Conservation (phyloP, 129 eudicot genomes). For the Artemisia tridentata region DNA sequence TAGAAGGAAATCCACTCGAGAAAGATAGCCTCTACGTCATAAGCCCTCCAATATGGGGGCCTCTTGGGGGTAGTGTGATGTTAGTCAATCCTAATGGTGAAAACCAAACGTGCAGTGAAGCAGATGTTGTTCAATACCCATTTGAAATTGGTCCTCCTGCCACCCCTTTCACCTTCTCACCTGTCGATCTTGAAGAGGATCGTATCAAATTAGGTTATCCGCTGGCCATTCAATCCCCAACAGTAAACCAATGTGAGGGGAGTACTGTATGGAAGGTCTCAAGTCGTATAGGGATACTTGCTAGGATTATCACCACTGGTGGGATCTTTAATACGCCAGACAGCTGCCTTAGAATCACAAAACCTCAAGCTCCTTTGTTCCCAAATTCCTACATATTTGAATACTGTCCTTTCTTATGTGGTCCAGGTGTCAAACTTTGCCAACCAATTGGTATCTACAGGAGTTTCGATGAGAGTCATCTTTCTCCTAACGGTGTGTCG, state of each 20-base stretch:
- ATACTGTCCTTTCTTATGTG: neutral
- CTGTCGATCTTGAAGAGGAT: neutral
- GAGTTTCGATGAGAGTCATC: too few species aligned
- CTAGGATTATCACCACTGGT: neutral
- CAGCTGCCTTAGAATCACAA: neutral
- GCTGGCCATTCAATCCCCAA: neutral
- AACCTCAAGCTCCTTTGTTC: neutral
- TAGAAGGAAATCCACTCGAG: too few species aligned
- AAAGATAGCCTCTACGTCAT: neutral
- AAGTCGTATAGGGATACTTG: neutral
- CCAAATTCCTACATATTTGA: neutral
- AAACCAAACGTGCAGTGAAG: neutral
- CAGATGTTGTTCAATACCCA: neutral
- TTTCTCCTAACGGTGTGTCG: too few species aligned
- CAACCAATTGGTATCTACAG: neutral
- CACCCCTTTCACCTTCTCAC: neutral
- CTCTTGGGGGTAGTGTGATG: neutral
- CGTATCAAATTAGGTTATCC: neutral
- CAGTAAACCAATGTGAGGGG: neutral
- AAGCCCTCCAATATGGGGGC: neutral
- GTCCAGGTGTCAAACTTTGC: neutral
- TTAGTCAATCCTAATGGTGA: neutral
- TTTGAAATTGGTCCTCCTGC: neutral
- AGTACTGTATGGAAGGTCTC: neutral
- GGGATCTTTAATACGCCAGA: neutral